Base-by-base conservation (phyloP, 345 rosid species). In the Euphorbia lathyris region DNA sequence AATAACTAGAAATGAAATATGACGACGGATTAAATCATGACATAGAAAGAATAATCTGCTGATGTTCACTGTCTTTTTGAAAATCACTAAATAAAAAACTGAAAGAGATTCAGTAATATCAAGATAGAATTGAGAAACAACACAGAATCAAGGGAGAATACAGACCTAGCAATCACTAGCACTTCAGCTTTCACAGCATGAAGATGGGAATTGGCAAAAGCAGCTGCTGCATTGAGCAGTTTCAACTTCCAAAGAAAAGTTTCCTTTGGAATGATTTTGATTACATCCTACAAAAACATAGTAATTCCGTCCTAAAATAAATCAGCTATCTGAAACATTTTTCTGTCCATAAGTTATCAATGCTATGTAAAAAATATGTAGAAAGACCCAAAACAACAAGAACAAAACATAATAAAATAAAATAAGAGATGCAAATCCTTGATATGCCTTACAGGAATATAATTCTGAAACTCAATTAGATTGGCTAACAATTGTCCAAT, bases 171-270 rank as follows among this genome's bases (percentile, higher is more conserved):
- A 32, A 90, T 89, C 69, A 93, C 58, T 66, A 93, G 83, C 36
- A 85, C 89, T 86, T 93, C 90, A 13, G 98, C 97, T 78, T 81
- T 78, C 72, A 93, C 88, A 65, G 96, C 92, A 72, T 93, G 89
- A 56, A 93, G 85, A 38, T 86, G 88, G 47, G 98, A 87, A 85
- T 93, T 88, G 34, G 92, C 78, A 80, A 86, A 93, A 64, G 89
- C 85, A 61, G 87, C 78, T 30, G 84, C 93, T 10, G 88, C 67
- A 73, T 84, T 86, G 63, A 93, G 80, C 76, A 88, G 65, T 68
- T 86, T 84, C 67, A 93, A 76, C 81, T 86, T 93, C 97, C 97
- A 88, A 76, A 81, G 70, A 74, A 93, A 86, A 55, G 93, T 83
- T 58, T 85, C 93, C 72, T 79, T 84, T n/a, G 95, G 90, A 55